phyloP scores from a whole-genome alignment of 768 basidiomycete genomes.

The Daedaleopsis nitida region DNA sequence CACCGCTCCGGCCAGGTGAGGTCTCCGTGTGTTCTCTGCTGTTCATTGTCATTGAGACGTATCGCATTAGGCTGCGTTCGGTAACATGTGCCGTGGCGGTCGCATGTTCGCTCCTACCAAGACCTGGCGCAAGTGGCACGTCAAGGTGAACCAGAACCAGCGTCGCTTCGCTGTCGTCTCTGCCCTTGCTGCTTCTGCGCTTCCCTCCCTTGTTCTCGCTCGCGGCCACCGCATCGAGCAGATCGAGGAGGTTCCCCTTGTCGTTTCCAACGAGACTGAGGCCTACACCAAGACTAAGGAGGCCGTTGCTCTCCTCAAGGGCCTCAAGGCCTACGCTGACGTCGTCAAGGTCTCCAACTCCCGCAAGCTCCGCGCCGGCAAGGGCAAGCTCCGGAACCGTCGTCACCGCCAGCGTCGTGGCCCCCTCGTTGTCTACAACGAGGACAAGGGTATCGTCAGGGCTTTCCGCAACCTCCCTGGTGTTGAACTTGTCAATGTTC shows the following conservation, averaged over 20 bases:
- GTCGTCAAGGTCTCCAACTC: slow-evolving; percentile 98
- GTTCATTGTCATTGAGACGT: slow-evolving; percentile 5
- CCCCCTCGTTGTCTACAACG: slow-evolving; percentile 94
- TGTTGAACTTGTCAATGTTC: slow-evolving; percentile 95
- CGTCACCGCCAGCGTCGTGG: slow-evolving; percentile 96
- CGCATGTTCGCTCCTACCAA: slow-evolving; percentile 99
- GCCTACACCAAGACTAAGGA: slow-evolving; percentile 96
- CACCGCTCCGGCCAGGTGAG: slow-evolving; percentile 95
- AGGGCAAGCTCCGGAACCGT: slow-evolving; percentile 97
- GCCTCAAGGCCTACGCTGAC: slow-evolving; percentile 86
- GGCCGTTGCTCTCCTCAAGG: slow-evolving; percentile 91
- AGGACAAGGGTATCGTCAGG: slow-evolving; percentile 96
- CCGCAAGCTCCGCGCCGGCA: slow-evolving; percentile 94
- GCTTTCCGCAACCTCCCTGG: slow-evolving; percentile 99
- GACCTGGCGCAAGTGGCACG: slow-evolving; percentile 99
- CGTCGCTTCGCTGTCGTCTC: slow-evolving; percentile 97
- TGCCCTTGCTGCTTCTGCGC: slow-evolving; percentile 95
- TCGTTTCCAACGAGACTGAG: slow-evolving; percentile 78
- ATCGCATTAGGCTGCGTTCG: slow-evolving; percentile 83
- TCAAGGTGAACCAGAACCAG: slow-evolving; percentile 99
- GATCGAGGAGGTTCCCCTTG: slow-evolving; percentile 95
- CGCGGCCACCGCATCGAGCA: slow-evolving; percentile 99
- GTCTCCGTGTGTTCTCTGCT: slow-evolving; percentile 15
- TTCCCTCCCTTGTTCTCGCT: slow-evolving; percentile 97
- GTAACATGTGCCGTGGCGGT: slow-evolving; percentile 99